Evolutionary conservation across 331 rosid genomes (phyloP).

Genomic region (Quercus lobata): DNA sequence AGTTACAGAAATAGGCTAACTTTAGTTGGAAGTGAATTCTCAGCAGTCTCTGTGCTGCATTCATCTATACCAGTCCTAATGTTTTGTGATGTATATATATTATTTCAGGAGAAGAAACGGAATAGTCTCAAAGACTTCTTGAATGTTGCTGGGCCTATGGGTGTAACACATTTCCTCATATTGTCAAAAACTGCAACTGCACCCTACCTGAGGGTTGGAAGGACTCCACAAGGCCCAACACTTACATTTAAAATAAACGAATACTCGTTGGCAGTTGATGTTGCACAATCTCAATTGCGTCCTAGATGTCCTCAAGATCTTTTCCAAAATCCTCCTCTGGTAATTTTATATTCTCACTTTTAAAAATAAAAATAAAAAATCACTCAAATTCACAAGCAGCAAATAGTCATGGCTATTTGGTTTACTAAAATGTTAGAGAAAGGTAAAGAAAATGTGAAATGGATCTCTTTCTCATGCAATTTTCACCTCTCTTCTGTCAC

Average conservation of each 20-base stretch:
- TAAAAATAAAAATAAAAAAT: neutral
- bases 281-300: constrained; percentile 66
- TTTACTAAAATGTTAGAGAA: neutral
- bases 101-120: constrained; percentile 81
- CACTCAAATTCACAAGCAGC: neutral
- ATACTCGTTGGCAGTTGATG: constrained; percentile 76
- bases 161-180: constrained; percentile 93
- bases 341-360: constrained; percentile 24
- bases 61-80: neutral
- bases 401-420: neutral
- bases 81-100: neutral
- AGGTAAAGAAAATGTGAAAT: neutral
- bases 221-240: constrained; percentile 96
- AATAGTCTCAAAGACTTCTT: constrained; percentile 80
- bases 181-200: constrained; percentile 74
- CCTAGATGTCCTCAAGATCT: constrained; percentile 94
- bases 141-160: constrained; percentile 96
- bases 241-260: constrained; percentile 76
- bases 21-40: neutral
- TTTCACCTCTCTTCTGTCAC: neutral
- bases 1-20: neutral
- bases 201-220: constrained; percentile 80
- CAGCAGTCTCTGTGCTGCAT: neutral
- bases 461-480: neutral
- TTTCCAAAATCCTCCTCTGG: constrained; percentile 83